A percentile compares a stretch with the other conserved stretches of the same genome.
Evolutionary conservation across 805 yeast genomes (phyloP).

Genomic region (Nakazawaea siamensis): DNA sequence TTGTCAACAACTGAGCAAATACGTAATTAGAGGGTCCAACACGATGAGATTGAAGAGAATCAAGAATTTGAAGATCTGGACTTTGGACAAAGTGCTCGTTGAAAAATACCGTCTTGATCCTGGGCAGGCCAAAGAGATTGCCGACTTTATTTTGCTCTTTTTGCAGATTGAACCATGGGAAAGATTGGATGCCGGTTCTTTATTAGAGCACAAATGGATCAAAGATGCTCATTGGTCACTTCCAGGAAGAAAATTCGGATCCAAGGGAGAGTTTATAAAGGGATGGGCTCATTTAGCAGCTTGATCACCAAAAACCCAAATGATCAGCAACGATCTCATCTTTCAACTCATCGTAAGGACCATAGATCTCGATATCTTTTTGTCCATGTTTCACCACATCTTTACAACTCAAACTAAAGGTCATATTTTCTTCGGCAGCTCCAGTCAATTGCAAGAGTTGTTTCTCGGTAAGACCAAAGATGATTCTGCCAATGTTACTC

Average conservation of each 20-base stretch:
- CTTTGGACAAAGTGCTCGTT: slow-evolving; percentile 36
- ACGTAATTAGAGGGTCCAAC: slow-evolving; percentile 26
- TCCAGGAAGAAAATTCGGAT: slow-evolving; percentile 18
- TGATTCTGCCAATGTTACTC: slow-evolving; percentile 20
- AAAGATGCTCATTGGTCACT: slow-evolving; percentile 16
- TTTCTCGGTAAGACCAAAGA: slow-evolving; percentile 18
- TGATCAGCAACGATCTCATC: slow-evolving; percentile 18
- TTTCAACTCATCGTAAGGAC: slow-evolving; percentile 17
- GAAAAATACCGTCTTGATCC: slow-evolving; percentile 41
- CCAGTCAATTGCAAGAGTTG: slow-evolving; percentile 18
- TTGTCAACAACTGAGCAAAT: slow-evolving; percentile 31
- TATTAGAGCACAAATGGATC: slow-evolving; percentile 50
- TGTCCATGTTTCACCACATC: slow-evolving; percentile 18
- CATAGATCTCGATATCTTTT: slow-evolving; percentile 19
- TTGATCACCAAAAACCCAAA: slow-evolving; percentile 16
- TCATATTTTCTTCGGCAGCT: slow-evolving; percentile 19
- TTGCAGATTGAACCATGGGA: slow-evolving; percentile 38
- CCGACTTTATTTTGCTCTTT: slow-evolving; percentile 43
- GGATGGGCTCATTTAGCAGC: slow-evolving; percentile 18
- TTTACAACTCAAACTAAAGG: slow-evolving; percentile 16
- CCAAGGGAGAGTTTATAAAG: slow-evolving; percentile 23
- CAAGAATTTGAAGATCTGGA: slow-evolving; percentile 42
- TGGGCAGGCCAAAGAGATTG: slow-evolving; percentile 27
- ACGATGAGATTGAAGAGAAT: slow-evolving; percentile 30
- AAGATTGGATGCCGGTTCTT: slow-evolving; percentile 46